Evolutionary conservation across 2,329 filamentous ascomycete genomes (phyloP).

Genomic region (Penicillium thymicola): DNA sequence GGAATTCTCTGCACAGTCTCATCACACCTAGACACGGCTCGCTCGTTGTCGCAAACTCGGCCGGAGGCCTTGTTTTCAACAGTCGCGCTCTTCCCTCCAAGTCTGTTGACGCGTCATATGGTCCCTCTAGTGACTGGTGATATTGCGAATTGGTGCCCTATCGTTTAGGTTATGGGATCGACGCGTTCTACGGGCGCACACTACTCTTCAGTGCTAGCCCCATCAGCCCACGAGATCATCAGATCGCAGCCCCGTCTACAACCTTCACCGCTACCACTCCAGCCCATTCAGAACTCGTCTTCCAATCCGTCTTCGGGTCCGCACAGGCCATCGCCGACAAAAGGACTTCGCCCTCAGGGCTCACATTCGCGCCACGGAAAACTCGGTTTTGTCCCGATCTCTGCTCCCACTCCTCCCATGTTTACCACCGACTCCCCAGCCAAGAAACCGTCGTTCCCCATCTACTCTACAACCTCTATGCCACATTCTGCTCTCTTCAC

Average conservation of each 20-base stretch:
- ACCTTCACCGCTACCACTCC: conserved; percentile 52
- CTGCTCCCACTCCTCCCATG: conserved; percentile 42
- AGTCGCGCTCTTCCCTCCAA: conserved; percentile 8
- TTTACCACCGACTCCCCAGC: conserved; percentile 49
- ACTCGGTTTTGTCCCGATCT: conserved; percentile 62
- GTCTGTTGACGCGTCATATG: conserved; percentile 29
- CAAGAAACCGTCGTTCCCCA: conserved; percentile 42
- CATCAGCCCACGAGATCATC: conserved; percentile 33
- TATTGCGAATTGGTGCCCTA: conserved; percentile 7
- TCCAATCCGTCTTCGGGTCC: conserved; percentile 58
- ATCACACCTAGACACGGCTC: conserved; percentile 9
- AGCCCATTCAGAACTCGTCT: conserved; percentile 38
- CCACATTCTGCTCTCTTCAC: conserved; percentile 49
- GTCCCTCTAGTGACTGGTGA: conserved; percentile 17
- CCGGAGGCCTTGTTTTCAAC: conserved; percentile 6
- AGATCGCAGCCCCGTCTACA: conserved; percentile 45
- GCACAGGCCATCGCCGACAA: conserved; percentile 65
- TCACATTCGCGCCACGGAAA: conserved; percentile 57
- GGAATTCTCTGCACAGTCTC: conserved; percentile 16
- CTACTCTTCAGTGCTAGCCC: conserved; percentile 56
- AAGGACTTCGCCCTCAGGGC: conserved; percentile 55
- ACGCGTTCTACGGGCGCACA: conserved; percentile 51
- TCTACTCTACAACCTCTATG: conserved; percentile 35
- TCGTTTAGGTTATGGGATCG: conserved; percentile 35
- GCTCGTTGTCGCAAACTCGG: conserved; percentile 15